Percentiles rank a stretch among this genome's conserved stretches.
Evolutionary conservation across 2,329 filamentous ascomycete species (phyloP).

Genomic region (Penicillium palitans): DNA sequence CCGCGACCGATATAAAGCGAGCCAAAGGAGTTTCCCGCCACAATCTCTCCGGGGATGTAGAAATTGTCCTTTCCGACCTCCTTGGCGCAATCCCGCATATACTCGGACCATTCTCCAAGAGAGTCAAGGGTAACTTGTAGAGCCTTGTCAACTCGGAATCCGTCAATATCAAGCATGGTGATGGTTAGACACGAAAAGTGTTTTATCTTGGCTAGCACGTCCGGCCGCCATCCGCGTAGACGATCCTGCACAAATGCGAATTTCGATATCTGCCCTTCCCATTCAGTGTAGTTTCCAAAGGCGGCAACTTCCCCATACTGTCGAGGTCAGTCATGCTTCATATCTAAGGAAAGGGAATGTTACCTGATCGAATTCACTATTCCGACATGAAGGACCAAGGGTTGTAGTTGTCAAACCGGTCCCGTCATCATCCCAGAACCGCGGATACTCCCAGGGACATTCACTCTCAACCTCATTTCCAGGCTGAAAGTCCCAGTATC

Average conservation of each 20-base stretch:
- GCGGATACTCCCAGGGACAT: conserved; percentile 59
- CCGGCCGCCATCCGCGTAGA: conserved; percentile 62
- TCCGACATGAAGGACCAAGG: conserved; percentile 53
- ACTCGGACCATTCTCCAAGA: conserved; percentile 58
- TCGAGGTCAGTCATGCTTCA: background rate
- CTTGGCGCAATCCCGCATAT: conserved; percentile 56
- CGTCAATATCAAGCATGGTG: conserved; percentile 61
- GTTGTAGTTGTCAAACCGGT: conserved; percentile 52
- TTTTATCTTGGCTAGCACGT: conserved; percentile 58
- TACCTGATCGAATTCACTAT: conserved; percentile 63
- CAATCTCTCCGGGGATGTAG: conserved; percentile 64
- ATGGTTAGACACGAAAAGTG: conserved; percentile 66
- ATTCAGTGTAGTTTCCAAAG: conserved; percentile 64
- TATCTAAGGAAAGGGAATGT: background rate
- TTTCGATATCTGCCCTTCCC: conserved; percentile 63
- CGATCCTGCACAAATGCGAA: conserved; percentile 68
- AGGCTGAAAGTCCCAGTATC: conserved; percentile 60
- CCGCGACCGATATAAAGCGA: conserved; percentile 63
- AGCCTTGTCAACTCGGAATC: conserved; percentile 66
- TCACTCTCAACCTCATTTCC: conserved; percentile 54
- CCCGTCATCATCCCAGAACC: conserved; percentile 60
- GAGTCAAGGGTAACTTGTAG: conserved; percentile 64
- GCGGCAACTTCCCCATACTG: conserved; percentile 63
- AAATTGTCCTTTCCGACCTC: conserved; percentile 63
- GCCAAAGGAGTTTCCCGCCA: conserved; percentile 61